phyloP scores from a whole-genome alignment of 176 grass and related monocot genomes.

The Lolium multiflorum region DNA sequence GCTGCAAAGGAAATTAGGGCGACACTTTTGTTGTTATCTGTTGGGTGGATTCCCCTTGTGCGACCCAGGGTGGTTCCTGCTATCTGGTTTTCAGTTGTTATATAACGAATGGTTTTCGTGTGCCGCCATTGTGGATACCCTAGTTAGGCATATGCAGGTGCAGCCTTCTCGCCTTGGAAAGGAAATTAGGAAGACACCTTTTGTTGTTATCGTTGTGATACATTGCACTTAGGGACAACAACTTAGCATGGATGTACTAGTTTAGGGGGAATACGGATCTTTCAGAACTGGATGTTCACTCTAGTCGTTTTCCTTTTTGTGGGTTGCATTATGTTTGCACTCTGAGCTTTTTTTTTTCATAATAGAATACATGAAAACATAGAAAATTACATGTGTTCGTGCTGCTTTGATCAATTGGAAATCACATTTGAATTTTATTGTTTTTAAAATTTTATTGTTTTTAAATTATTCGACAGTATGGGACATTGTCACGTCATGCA shows the following conservation, averaged over 20 bases:
- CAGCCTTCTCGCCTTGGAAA: too few species aligned
- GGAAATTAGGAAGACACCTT: too few species aligned
- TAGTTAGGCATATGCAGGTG: too few species aligned
- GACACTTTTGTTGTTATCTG: too few species aligned
- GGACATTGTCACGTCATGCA: slow-evolving; percentile 5
- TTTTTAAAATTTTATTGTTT: slow-evolving; percentile 2
- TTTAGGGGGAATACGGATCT: slow-evolving; percentile 7
- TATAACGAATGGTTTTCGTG: too few species aligned
- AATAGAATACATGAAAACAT: background rate
- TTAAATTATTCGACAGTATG: too few species aligned
- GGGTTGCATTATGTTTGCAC: background rate
- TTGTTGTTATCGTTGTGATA: too few species aligned
- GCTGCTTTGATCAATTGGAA: background rate
- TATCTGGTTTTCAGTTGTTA: too few species aligned
- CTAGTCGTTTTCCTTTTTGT: background rate
- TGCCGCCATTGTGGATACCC: too few species aligned
- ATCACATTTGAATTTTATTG: background rate
- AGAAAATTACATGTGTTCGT: slow-evolving; percentile 2
- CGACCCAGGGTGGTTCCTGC: too few species aligned
- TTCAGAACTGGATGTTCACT: background rate
- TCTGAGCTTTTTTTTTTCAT: background rate
- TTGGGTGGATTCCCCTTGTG: too few species aligned
- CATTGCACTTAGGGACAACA: too few species aligned
- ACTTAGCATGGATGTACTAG: background rate
- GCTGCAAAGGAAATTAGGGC: background rate